Percentiles rank a stretch among this genome's conserved stretches.
These are phyloP conservation scores for Lepidium campestre DNA, from an alignment of 441 rosid genomes.

Conservation along the genomic window DNA sequence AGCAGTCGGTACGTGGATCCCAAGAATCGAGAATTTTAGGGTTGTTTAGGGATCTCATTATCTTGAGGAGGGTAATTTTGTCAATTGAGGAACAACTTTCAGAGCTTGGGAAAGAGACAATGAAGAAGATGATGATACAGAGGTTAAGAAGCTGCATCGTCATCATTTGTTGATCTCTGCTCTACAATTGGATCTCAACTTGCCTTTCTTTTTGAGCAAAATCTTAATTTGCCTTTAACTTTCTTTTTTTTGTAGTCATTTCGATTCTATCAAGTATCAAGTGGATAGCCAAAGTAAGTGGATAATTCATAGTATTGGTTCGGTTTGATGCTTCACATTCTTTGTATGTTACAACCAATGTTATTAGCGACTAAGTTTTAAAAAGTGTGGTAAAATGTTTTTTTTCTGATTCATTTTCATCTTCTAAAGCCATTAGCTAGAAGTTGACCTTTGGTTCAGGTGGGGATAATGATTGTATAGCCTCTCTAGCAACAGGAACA, in stretches of 20 bases:
- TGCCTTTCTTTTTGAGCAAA: too few species aligned
- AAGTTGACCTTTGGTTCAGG: neutral
- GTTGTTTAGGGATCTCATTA: slow-evolving; percentile 46
- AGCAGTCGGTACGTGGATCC: slow-evolving; percentile 47
- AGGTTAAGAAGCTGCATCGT: slow-evolving; percentile 5
- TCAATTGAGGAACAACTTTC: slow-evolving; percentile 43
- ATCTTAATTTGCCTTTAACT: neutral
- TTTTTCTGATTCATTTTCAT: neutral
- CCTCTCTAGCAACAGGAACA: slow-evolving; percentile 33
- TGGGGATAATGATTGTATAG: neutral
- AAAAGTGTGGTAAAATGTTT: neutral
- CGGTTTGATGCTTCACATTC: slow-evolving; percentile 1
- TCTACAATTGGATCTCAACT: neutral
- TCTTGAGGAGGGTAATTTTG: slow-evolving; percentile 42
- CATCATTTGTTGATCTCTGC: neutral
- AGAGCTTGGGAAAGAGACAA: slow-evolving; percentile 22
- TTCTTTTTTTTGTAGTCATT: neutral
- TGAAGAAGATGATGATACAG: neutral
- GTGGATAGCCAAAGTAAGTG: neutral
- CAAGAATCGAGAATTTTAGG: slow-evolving; percentile 53
- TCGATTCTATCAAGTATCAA: neutral
- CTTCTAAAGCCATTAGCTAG: neutral
- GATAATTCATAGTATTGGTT: neutral
- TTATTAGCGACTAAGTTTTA: neutral
- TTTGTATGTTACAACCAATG: slow-evolving; percentile 13